These are phyloP conservation scores for Leishmania amazonensis DNA, from an alignment of 208 protist genomes.

Conservation along the genomic window DNA sequence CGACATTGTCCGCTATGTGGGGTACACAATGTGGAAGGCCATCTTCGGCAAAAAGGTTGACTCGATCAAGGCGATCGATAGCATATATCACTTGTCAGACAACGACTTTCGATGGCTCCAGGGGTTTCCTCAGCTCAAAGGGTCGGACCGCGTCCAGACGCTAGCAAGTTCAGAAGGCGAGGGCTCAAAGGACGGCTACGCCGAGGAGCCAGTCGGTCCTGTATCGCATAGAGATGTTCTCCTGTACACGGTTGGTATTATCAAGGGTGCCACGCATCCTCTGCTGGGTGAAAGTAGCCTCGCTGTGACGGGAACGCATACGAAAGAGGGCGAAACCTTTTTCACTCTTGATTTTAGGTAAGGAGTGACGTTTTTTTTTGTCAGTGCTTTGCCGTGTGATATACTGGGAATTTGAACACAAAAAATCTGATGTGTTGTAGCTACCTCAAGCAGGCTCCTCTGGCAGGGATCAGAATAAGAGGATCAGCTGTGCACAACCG, in stretches of 20 bases:
- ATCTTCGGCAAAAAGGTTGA: conserved; percentile 80
- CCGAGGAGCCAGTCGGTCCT: conserved; percentile 15
- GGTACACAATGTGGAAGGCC: conserved; percentile 64
- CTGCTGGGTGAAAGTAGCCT: conserved; percentile 36
- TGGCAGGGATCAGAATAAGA: neutral
- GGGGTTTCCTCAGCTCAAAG: conserved; percentile 51
- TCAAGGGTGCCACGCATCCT: conserved; percentile 55
- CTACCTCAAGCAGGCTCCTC: neutral
- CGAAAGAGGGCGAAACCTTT: conserved; percentile 63
- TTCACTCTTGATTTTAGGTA: conserved; percentile 71
- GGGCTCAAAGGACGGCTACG: conserved; percentile 11
- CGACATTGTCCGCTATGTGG: conserved; percentile 72
- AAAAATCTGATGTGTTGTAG: neutral
- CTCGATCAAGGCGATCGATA: conserved; percentile 69
- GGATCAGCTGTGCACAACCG: neutral
- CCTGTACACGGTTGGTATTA: conserved; percentile 58
- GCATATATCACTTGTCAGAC: conserved; percentile 61
- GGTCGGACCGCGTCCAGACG: conserved; percentile 38
- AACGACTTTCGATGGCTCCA: conserved; percentile 69
- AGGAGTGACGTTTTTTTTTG: neutral
- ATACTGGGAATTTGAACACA: neutral
- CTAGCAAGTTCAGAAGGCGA: conserved; percentile 27
- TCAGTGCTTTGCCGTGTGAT: neutral
- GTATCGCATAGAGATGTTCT: conserved; percentile 57
- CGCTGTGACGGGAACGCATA: conserved; percentile 46